Base-by-base conservation (phyloP, 2,329 filamentous ascomycete species). In the Incumbomyces delicatus region DNA sequence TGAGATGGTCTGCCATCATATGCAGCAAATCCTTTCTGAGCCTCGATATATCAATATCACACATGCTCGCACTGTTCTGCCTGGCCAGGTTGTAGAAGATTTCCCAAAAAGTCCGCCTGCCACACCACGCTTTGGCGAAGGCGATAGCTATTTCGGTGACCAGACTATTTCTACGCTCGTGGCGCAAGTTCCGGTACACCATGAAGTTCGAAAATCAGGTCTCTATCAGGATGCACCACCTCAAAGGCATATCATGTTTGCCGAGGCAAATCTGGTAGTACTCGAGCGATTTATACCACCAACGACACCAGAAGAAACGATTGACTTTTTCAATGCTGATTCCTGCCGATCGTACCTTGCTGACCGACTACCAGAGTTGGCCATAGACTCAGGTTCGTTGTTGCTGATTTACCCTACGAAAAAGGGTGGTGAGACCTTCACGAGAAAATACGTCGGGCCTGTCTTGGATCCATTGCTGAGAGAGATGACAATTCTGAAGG, bases 231-330 rank as follows among this genome's bases (percentile, higher is more conserved):
- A 22, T 11, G 17, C 22, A 10, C 14, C 44, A 3, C 16, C 44
- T 13, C 2, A 71, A 80, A 36, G 78, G 80, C 1, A 74, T 77
- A 5, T 78, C 78, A 0, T 71, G 70, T 29, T 12, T 11, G 42
- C 42, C 14, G 77, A 73, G 41, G 75, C 81, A 50, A 71, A 81
- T 46, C 65, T 81, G 34, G 76, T 77, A 1, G 68, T 81, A 11
- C 69, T 82, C 3, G 79, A 83, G 61, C 74, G 79, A 32, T 82
- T 80, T 59, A 77, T 83, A n/a, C 79, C 79, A 14, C 78, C 79
- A 2, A 72, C 76, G 0, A 78, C 72, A 17, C 58, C 65, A 1
- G 70, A 76, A 53, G 79, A 83, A 57, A 79, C 78, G 49, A 62
- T 66, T 29, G 73, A 78, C 52, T 71, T 82, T 57, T 81, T 81